Evolutionary conservation across 2,329 filamentous ascomycete species (phyloP), one percentile per base, ranked within the genome.

Genomic region (Cladosporium sp.): DNA sequence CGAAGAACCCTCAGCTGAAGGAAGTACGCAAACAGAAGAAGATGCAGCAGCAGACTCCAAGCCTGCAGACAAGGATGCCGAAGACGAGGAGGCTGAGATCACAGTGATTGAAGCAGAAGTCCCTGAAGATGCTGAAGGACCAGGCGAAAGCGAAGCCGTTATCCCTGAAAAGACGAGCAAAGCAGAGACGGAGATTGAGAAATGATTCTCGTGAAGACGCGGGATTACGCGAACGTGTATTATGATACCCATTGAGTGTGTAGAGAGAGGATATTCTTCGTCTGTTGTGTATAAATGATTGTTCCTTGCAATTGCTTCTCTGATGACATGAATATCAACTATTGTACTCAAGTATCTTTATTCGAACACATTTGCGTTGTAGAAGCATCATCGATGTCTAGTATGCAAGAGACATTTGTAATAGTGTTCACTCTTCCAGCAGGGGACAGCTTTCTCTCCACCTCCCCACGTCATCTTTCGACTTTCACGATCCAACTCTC

Each of bases 1-100:
- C 62, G 67, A 69, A 13, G 73, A 76, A 32, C 67, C 73, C 36
- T 30, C 51, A 11, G 10, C 26, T n/a, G 82, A 80, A 1, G 88
- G 28, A 1, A 87, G 90, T 77, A 84, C 83, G 23, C 43, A 46
- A 43, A 58, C 58, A 14, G 53, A 58, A 14, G 63, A 63, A 36
- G 34, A n/a, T n/a, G n/a, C 48, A 1, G 62, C 67, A 36, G 32
- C 58, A 28, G 66, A 54, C 28, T 10, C 68, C 5, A 39, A 67
- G 39, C 54, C 68, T 10, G 61, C 43, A 14, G 53, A 54, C 6
- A 63, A 68, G 8, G 67, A 69, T 30, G 57, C 63, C 14, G 62
- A 65, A 16, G 60, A 70, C 58, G 67, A 63, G 23, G 62, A 66
- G 30, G 54, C 63, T 14, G 63, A 68, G 30, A 63, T 65, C 39